Evolutionary conservation across 148 eudicot species (phyloP).

Genomic region (Fallopia convolvulus): DNA sequence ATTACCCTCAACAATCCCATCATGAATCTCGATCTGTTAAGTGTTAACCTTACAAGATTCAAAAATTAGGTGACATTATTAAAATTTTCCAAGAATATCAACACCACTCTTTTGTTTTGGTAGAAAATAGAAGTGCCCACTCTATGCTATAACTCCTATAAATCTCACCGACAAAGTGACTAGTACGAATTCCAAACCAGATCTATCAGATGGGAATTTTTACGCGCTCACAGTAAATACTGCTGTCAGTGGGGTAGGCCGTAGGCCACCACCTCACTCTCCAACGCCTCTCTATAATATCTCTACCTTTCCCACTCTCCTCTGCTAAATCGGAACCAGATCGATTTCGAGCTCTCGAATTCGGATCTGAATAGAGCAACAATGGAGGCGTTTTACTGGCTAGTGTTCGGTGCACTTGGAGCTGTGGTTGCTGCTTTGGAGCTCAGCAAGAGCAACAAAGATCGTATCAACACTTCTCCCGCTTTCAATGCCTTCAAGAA

Average conservation of each 20-base stretch:
- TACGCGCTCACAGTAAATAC: background rate
- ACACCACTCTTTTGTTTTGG: no score
- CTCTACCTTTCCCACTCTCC: no score
- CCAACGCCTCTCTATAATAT: background rate
- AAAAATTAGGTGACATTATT: no score
- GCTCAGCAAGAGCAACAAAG: conserved; percentile 57
- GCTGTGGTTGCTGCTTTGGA: conserved; percentile 37
- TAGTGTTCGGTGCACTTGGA: conserved; percentile 56
- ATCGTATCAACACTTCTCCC: conserved; percentile 65
- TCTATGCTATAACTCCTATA: no score
- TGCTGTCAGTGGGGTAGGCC: background rate
- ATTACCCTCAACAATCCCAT: no score
- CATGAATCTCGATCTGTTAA: no score
- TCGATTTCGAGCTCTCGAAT: background rate
- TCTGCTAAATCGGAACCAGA: background rate
- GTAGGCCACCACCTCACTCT: background rate
- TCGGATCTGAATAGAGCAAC: background rate
- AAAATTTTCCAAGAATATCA: no score
- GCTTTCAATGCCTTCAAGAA: conserved; percentile 68
- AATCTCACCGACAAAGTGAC: background rate
- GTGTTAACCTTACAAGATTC: no score
- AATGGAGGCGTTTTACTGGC: conserved; percentile 82
- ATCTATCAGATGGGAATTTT: background rate
- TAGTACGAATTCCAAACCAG: background rate
- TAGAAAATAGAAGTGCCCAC: no score